Base-by-base conservation (phyloP, 139 green algal genomes). In the Asterochloris erici region DNA sequence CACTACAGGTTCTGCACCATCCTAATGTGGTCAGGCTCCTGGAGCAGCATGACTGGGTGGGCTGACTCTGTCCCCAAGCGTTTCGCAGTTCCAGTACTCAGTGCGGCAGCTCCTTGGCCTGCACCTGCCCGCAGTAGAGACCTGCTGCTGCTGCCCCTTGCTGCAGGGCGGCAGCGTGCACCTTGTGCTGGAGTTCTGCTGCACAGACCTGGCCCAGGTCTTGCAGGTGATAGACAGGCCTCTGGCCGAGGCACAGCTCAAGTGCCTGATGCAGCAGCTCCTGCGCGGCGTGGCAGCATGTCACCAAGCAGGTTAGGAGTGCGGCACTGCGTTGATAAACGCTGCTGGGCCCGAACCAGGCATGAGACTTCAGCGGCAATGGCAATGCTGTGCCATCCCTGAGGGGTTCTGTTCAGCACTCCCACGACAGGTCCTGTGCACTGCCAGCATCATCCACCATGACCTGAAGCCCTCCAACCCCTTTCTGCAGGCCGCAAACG, bases 221-320 rank as follows among this genome's bases (percentile, higher is more conserved):
- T 60, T 80, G 23, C 26, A 68, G 11, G 13, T 54, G 12, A 80
- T n/a, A n/a, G 38, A 62, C 14, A 54, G 68, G 60, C 76, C 76
- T 23, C 23, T 80, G 13, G 9, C 76, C 14, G 76, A 80, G 38
- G 76, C 60, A 23, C 60, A 70, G 0, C 82, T 96, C 62, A 95
- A 94, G 82, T 90, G 73, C 4, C 77, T 94, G 9, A 89, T 97
- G 89, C 93, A 89, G 90, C 92, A 96, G 85, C 76, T 94, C 77
- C 86, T 96, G 17, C 91, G 90, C 47, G 92, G 91, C 14, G 85
- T 94, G 63, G 85, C 84, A 71, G 92, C 92, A 82, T 82, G 94
- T 77, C 77, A 82, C 77, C 29, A 24, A 70, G 68, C 79, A 83
- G 79, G 79, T 83, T 21, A 61, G 38, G 38, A 11, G 11, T 66